Evolutionary conservation across 805 yeast genomes (phyloP).

Genomic region (Starmerella etchellsii): DNA sequence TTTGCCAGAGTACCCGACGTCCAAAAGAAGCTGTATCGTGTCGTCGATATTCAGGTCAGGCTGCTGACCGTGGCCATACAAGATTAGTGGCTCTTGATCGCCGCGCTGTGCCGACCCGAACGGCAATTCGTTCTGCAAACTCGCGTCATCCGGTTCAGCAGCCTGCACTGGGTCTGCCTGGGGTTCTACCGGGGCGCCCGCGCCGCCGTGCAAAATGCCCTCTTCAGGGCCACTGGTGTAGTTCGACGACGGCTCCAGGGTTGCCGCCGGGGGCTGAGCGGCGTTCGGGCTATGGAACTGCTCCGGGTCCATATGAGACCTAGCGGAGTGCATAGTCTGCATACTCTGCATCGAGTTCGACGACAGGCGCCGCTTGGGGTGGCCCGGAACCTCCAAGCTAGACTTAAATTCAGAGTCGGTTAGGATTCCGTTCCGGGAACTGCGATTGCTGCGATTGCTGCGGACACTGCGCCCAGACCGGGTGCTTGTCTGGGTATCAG

Average conservation of each 20-base stretch:
- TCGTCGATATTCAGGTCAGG: slow-evolving; percentile 58
- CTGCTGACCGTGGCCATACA: slow-evolving; percentile 24
- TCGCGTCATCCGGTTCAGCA: slow-evolving; percentile 1
- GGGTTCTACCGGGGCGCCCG: background rate
- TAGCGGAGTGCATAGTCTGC: slow-evolving; percentile 19
- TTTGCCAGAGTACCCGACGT: slow-evolving; percentile 93
- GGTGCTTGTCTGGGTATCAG: slow-evolving; percentile 33
- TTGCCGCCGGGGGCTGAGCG: background rate
- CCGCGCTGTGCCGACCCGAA: slow-evolving; percentile 21
- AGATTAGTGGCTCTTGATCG: slow-evolving; percentile 22
- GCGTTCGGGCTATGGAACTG: background rate
- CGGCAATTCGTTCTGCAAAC: slow-evolving; percentile 19
- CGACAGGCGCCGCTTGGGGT: slow-evolving; percentile 8
- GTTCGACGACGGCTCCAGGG: background rate
- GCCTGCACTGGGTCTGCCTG: background rate
- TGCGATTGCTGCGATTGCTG: slow-evolving; percentile 16
- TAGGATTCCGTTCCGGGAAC: slow-evolving; percentile 4
- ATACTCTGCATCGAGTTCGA: slow-evolving; percentile 14
- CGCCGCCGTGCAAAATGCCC: slow-evolving; percentile 1
- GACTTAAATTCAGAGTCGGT: background rate
- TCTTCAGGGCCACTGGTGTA: background rate
- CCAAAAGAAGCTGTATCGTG: slow-evolving; percentile 76
- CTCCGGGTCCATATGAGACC: slow-evolving; percentile 6
- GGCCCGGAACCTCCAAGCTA: background rate
- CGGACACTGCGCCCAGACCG: slow-evolving; percentile 15